phyloP scores from a whole-genome alignment of 169 alveolate genomes.

The Cryptosporidium ubiquitum region DNA sequence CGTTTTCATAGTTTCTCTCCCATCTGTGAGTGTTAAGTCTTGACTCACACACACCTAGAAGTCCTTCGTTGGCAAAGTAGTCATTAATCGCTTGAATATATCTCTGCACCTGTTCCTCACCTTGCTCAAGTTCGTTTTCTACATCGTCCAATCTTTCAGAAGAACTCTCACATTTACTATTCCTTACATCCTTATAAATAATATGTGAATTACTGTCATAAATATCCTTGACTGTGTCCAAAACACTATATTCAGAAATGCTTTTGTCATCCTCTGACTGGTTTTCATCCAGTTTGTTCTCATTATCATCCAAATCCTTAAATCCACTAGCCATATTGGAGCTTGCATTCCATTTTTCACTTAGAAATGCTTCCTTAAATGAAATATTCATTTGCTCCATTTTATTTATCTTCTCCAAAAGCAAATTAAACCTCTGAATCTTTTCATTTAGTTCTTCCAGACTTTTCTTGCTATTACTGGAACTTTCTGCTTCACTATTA shows the following conservation, averaged over 20 bases:
- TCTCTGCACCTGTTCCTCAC: constrained; percentile 29
- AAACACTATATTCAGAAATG: constrained; percentile 6
- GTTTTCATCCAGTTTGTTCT: not conserved
- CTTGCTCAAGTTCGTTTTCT: constrained; percentile 21
- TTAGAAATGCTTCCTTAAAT: constrained; percentile 36
- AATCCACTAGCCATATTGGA: not conserved
- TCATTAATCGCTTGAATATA: constrained; percentile 42
- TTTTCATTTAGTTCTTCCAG: constrained; percentile 15
- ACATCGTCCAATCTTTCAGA: constrained; percentile 7
- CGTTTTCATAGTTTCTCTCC: constrained; percentile 43
- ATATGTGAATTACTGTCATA: constrained; percentile 11
- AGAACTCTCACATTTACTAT: not conserved
- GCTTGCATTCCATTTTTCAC: constrained; percentile 28
- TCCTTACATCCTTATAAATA: not conserved
- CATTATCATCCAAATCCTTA: not conserved
- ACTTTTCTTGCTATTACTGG: not conserved
- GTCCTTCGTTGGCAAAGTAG: constrained; percentile 24
- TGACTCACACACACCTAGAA: constrained; percentile 25
- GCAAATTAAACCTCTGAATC: constrained; percentile 40
- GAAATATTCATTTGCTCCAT: constrained; percentile 51
- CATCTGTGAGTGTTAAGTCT: constrained; percentile 52
- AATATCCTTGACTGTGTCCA: constrained; percentile 29
- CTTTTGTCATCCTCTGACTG: constrained; percentile 1
- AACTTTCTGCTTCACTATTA: not conserved
- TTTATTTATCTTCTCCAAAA: constrained; percentile 35